phyloP scores from a whole-genome alignment of 202 grass and related monocot species.

The Tripidium arundinaceum region DNA sequence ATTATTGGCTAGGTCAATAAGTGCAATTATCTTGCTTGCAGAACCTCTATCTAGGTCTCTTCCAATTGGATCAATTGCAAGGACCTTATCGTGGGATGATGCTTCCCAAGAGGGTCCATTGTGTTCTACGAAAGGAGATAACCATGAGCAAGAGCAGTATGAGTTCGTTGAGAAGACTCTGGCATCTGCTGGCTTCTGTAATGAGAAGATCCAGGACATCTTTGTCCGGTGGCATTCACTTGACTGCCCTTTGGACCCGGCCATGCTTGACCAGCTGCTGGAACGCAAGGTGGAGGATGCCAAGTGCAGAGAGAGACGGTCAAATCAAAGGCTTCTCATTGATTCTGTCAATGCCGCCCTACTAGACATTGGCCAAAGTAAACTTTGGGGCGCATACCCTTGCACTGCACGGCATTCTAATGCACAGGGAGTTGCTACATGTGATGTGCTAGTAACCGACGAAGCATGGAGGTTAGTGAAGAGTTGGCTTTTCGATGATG shows the following conservation, averaged over 20 bases:
- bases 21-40: conserved; percentile 41
- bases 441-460: conserved; percentile 29
- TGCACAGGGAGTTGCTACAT: conserved; percentile 1
- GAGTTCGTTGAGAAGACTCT: conserved; percentile 63
- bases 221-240: conserved; percentile 62
- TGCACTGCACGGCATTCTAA: conserved; percentile 29
- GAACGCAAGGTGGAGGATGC: conserved; percentile 70
- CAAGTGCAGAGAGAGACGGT: conserved; percentile 68
- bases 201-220: conserved; percentile 31
- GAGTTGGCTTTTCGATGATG: conserved; percentile 53
- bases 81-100: conserved; percentile 77
- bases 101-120: conserved; percentile 35
- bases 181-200: conserved; percentile 40
- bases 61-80: conserved; percentile 69
- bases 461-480: conserved; percentile 64
- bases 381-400: conserved; percentile 51
- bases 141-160: conserved; percentile 47
- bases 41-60: conserved; percentile 76
- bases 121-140: conserved; percentile 24
- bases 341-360: conserved; percentile 77
- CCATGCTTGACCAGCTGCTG: conserved; percentile 57
- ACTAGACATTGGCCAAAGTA: conserved; percentile 57
- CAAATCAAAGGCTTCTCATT: conserved; percentile 76
- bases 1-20: conserved; percentile 23
- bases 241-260: conserved; percentile 56